These are phyloP conservation scores for Curvularia eragrostidis DNA, from an alignment of 2,329 filamentous ascomycete species.

Conservation along the genomic window DNA sequence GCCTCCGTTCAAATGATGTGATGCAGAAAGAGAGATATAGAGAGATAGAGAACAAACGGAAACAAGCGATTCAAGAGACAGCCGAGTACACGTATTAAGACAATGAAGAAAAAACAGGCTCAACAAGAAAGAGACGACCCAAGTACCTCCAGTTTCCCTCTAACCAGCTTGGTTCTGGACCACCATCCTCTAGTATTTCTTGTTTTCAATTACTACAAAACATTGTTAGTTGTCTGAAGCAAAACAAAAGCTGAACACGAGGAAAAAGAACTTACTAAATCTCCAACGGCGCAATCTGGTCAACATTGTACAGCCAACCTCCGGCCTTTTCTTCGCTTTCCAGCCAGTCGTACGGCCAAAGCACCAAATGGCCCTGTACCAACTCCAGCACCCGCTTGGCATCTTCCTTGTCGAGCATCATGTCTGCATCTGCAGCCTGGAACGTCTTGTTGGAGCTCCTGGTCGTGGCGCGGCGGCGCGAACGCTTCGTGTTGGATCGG, in stretches of 20 bases:
- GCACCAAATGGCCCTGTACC: conserved; percentile 85
- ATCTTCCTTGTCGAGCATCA: conserved; percentile 72
- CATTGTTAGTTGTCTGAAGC: background rate
- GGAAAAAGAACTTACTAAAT: conserved; percentile 67
- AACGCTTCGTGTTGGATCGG: conserved; percentile 41
- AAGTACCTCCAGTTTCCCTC: background rate
- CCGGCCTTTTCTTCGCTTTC: conserved; percentile 88
- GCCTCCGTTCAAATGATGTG: background rate
- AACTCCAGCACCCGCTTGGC: conserved; percentile 81
- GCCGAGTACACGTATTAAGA: background rate
- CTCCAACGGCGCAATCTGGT: conserved; percentile 93
- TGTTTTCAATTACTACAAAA: background rate
- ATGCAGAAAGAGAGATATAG: background rate
- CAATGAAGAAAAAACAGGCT: background rate
- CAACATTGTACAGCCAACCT: conserved; percentile 96
- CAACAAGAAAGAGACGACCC: background rate
- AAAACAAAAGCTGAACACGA: too few species aligned
- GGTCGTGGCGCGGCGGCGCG: conserved; percentile 72
- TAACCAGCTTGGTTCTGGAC: background rate
- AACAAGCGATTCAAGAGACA: background rate
- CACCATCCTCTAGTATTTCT: background rate
- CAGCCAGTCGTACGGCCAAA: conserved; percentile 92
- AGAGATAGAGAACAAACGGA: background rate
- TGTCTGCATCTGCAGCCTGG: conserved; percentile 69
- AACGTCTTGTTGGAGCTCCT: conserved; percentile 71